A percentile compares a stretch with the other conserved stretches of the same genome.
Conservation (phyloP, 768 basidiomycete species). For the Thelephora ganbajun region DNA sequence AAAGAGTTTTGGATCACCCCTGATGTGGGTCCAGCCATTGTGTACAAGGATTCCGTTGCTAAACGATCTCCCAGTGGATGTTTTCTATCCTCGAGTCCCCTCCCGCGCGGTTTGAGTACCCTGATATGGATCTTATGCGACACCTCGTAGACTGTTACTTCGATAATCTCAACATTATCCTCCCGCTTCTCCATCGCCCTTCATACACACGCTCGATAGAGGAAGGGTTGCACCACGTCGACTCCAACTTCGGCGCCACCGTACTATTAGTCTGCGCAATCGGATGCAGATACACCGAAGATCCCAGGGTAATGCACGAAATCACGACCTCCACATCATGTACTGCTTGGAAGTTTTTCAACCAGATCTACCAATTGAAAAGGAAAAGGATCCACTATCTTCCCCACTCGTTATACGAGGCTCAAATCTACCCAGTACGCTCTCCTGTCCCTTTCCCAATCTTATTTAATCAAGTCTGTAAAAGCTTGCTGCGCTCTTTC, state of each 20-base stretch:
- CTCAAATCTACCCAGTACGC: slow-evolving; percentile 48
- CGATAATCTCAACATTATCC: slow-evolving; percentile 31
- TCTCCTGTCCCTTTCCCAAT: neutral
- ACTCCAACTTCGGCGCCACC: slow-evolving; percentile 40
- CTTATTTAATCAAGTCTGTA: neutral
- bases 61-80: neutral
- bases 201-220: slow-evolving; percentile 41
- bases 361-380: slow-evolving; percentile 38
- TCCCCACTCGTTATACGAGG: slow-evolving; percentile 41
- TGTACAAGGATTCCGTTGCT: neutral
- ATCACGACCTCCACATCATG: slow-evolving; percentile 17
- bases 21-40: neutral
- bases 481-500: slow-evolving; percentile 38
- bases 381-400: slow-evolving; percentile 37
- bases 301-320: slow-evolving; percentile 18
- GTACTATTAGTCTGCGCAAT: slow-evolving; percentile 63
- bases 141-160: slow-evolving; percentile 57
- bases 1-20: neutral
- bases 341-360: slow-evolving; percentile 46
- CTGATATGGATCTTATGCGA: slow-evolving; percentile 33
- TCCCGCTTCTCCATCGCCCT: slow-evolving; percentile 62
- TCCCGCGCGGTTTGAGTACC: slow-evolving; percentile 27
- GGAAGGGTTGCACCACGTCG: slow-evolving; percentile 33
- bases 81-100: neutral
- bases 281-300: slow-evolving; percentile 36